Evolutionary conservation across 306 rosid species (phyloP).

Genomic region (Oemleria cerasiformis): DNA sequence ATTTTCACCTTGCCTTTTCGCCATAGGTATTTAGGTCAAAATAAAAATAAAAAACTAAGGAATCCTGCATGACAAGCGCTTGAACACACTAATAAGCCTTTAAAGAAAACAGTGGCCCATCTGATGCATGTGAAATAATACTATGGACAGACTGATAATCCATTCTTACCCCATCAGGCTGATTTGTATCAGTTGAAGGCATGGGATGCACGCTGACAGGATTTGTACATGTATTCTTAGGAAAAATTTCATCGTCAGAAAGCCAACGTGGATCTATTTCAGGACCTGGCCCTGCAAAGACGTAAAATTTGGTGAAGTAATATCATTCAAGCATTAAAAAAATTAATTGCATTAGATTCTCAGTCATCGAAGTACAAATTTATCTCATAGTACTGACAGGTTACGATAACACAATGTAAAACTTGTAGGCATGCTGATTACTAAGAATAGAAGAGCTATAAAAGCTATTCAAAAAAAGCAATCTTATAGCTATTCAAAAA

Average conservation of each 20-base stretch:
- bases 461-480: slow-evolving; percentile 5
- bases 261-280: slow-evolving; percentile 47
- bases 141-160: slow-evolving; percentile 16
- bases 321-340: slow-evolving; percentile 9
- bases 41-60: neutral
- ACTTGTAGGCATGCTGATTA: neutral
- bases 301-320: slow-evolving; percentile 20
- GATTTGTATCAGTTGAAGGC: slow-evolving; percentile 44
- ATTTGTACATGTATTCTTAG: slow-evolving; percentile 34
- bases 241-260: slow-evolving; percentile 43
- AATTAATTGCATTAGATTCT: slow-evolving; percentile 11
- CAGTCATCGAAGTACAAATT: neutral
- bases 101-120: neutral
- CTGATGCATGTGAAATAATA: slow-evolving; percentile 17
- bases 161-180: slow-evolving; percentile 45
- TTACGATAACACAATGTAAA: neutral
- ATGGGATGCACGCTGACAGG: slow-evolving; percentile 50
- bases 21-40: neutral
- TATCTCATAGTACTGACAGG: neutral
- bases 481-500: neutral
- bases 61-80: neutral
- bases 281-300: slow-evolving; percentile 60
- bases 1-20: neutral
- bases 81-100: neutral
- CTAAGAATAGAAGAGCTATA: neutral